A percentile compares a stretch with the other conserved stretches of the same genome.
Evolutionary conservation across 306 rosid genomes (phyloP).

Genomic region (Vigna reflexopilosa): DNA sequence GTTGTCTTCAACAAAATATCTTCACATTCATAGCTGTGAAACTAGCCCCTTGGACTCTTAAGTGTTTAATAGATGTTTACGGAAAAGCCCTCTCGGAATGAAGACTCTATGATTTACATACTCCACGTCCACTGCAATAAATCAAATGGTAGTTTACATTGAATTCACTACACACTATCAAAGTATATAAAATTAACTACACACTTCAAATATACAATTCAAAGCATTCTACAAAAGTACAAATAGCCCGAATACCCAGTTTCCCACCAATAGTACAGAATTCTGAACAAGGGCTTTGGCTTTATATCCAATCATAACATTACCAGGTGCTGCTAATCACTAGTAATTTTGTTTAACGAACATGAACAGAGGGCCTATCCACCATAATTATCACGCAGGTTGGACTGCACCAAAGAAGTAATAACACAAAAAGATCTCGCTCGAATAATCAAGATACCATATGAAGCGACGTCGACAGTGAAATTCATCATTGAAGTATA

Average conservation of each 20-base stretch:
- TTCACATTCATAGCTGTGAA: neutral
- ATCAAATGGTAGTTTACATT: neutral
- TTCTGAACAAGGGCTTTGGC: neutral
- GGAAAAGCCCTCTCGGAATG: neutral
- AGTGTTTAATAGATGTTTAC: neutral
- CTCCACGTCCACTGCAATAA: constrained; percentile 14
- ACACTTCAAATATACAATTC: constrained; percentile 9
- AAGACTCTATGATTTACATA: neutral
- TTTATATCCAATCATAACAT: constrained; percentile 18
- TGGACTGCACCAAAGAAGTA: neutral
- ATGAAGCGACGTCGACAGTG: constrained; percentile 3
- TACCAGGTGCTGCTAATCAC: neutral
- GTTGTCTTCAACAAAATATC: neutral
- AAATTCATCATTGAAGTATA: constrained; percentile 13
- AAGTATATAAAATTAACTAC: constrained; percentile 12
- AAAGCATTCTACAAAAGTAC: constrained; percentile 26
- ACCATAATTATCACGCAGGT: constrained; percentile 14
- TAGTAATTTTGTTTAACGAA: constrained; percentile 10
- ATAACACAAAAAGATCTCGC: neutral
- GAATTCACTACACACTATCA: neutral
- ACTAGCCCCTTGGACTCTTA: neutral
- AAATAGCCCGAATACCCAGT: constrained; percentile 6
- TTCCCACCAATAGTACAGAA: constrained; percentile 12
- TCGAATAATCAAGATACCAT: constrained; percentile 38
- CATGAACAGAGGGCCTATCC: neutral